These are phyloP conservation scores for Aspergillus sp. DNA, from an alignment of 2,329 filamentous ascomycete genomes.

Conservation along the genomic window DNA sequence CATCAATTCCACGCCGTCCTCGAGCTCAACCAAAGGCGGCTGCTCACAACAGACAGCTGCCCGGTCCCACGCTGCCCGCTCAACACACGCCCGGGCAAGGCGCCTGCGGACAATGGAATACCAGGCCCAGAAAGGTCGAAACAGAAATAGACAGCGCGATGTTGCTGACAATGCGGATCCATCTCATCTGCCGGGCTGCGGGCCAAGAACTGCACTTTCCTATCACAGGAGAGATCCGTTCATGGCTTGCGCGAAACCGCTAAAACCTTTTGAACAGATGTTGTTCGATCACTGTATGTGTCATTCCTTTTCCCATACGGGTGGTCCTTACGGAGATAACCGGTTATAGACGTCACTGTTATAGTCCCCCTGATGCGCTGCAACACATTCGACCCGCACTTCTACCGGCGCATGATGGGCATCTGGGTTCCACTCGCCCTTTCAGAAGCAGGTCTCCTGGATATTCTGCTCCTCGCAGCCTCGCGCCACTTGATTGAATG, in stretches of 20 bases:
- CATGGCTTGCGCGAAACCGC: constrained; percentile 9
- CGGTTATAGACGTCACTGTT: not conserved
- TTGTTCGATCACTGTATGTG: constrained; percentile 23
- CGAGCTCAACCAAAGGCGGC: not conserved
- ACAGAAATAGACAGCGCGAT: accelerated
- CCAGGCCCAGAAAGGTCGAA: constrained; percentile 15
- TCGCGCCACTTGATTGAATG: constrained; percentile 15
- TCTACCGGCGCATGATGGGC: constrained; percentile 2
- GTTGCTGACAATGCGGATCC: accelerated
- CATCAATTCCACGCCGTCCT: not conserved
- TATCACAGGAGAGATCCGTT: constrained; percentile 18
- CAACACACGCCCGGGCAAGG: constrained; percentile 17
- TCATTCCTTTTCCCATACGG: not conserved
- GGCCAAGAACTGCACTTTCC: not conserved
- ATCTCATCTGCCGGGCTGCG: not conserved
- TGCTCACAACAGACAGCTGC: constrained; percentile 9
- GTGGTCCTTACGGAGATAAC: not conserved
- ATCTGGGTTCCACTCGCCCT: constrained; percentile 15
- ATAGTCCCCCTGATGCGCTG: constrained; percentile 11
- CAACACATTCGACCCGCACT: not conserved
- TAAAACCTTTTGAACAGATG: constrained; percentile 15
- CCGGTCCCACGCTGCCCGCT: constrained; percentile 21
- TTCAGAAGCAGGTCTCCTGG: constrained; percentile 13
- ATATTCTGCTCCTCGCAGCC: constrained; percentile 17
- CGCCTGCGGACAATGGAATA: constrained; percentile 20